Evolutionary conservation across 228 moss, liverwort and hornwort species (phyloP).

Genomic region (Sphagnum fallax): DNA sequence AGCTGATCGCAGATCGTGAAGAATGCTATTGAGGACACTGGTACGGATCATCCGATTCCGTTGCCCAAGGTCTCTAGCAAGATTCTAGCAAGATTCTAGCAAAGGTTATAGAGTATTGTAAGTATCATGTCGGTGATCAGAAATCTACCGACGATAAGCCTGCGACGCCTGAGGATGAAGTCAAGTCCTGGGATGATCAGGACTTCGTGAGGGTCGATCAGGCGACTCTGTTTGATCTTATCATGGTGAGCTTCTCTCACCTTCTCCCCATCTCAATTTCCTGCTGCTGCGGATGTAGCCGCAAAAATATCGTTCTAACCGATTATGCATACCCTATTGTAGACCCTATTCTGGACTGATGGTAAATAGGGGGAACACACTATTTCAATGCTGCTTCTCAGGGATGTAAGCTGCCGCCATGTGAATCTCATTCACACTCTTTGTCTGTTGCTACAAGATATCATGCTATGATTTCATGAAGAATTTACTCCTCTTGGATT

Average conservation of each 20-base stretch:
- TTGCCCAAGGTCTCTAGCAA: conserved; percentile 55
- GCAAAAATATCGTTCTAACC: too few relatives aligned
- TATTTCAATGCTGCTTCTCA: too few relatives aligned
- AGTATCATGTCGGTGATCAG: conserved; percentile 52
- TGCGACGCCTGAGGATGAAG: conserved; percentile 35
- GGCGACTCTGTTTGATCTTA: conserved; percentile 61
- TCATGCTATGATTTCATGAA: too few relatives aligned
- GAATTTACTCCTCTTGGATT: too few relatives aligned
- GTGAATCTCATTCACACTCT: too few relatives aligned
- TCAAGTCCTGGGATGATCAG: conserved; percentile 40
- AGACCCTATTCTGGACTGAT: too few relatives aligned
- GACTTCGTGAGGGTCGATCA: conserved; percentile 67
- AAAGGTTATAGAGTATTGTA: conserved; percentile 63
- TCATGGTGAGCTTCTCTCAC: conserved; percentile 22
- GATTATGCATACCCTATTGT: too few relatives aligned
- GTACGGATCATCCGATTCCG: conserved; percentile 52
- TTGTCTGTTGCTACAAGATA: too few relatives aligned
- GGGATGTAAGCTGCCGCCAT: too few relatives aligned
- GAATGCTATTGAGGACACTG: conserved; percentile 76
- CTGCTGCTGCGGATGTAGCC: too few relatives aligned
- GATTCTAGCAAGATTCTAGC: conserved; percentile 51
- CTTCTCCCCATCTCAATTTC: too few relatives aligned
- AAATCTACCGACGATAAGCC: conserved; percentile 38
- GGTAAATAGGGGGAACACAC: too few relatives aligned
- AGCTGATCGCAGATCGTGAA: conserved; percentile 58